Evolutionary conservation across 345 rosid genomes (phyloP), one percentile per base, ranked within the genome.

Genomic region (Schrenkiella parvula): DNA sequence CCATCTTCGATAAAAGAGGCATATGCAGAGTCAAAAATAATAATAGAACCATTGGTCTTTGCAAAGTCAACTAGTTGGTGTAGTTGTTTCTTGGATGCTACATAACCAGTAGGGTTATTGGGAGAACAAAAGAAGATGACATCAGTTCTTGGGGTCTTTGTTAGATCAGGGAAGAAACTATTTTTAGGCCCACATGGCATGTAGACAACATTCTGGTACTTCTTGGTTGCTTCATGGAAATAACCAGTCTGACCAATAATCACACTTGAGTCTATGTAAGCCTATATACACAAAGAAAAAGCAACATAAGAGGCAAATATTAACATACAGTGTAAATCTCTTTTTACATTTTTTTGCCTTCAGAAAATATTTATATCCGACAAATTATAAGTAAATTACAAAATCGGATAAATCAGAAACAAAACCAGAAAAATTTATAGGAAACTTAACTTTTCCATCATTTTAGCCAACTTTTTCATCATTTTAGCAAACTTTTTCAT

Each of bases 71-170:
- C 93, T 11, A 93, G 82, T 39, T 83, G 78, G 71, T 84, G 54
- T 31, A 93, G 66, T 19, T 93, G 97, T 29, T 63, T 34, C 62
- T 86, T 56, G 0, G 98, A 55, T 0, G 97, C 95, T 0, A 86
- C 95, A 25, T 86, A 69, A 19, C 95, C 97, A 19, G 98, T 93
- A 1, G 97, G 98, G 73, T 93, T 93, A 76, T 88, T 93, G 38
- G 97, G 98, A 55, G 97, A 93, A 66, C 97, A 93, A 71, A 90
- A 88, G 91, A 93, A 93, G 67, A 90, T 93, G 51, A 88, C 77
- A 76, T 93, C 90, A 22, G 95, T 88, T 44, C 86, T 85, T 50
- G 87, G 63, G 14, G 82, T 81, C 13, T 60, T 73, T 7, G 80
- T 21, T 67, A 92, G 64, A 57, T 89, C 85, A 2, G 98, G 98